These are phyloP conservation scores for Fusarium hainanense DNA, from an alignment of 2,329 filamentous ascomycete genomes.

Conservation along the genomic window DNA sequence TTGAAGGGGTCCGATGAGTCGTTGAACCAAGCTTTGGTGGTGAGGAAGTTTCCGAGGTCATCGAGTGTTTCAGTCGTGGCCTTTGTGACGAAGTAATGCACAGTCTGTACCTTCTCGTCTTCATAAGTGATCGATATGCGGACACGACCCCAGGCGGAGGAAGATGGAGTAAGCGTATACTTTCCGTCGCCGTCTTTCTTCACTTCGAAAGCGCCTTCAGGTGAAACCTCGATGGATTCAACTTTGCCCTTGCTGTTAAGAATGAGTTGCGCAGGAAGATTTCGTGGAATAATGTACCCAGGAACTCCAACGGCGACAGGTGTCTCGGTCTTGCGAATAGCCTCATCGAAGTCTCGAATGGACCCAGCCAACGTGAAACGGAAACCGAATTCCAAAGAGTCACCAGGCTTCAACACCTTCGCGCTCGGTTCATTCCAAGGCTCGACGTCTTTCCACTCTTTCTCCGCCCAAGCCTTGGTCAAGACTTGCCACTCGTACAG, in stretches of 20 bases:
- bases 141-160: slow-evolving; percentile 61
- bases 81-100: slow-evolving; percentile 68
- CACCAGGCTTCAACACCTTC: slow-evolving; percentile 55
- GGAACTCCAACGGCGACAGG: slow-evolving; percentile 65
- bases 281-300: slow-evolving; percentile 64
- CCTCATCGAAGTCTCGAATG: slow-evolving; percentile 60
- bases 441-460: slow-evolving; percentile 61
- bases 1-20: slow-evolving; percentile 64
- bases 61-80: slow-evolving; percentile 55
- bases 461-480: slow-evolving; percentile 64
- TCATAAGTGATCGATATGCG: slow-evolving; percentile 60
- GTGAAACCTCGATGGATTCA: slow-evolving; percentile 53
- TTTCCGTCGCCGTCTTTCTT: slow-evolving; percentile 42
- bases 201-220: slow-evolving; percentile 53
- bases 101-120: slow-evolving; percentile 60
- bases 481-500: slow-evolving; percentile 70
- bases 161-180: slow-evolving; percentile 58
- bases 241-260: slow-evolving; percentile 56
- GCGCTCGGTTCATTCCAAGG: slow-evolving; percentile 68
- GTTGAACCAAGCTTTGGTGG: slow-evolving; percentile 63
- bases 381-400: slow-evolving; percentile 61
- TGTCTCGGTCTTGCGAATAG: slow-evolving; percentile 55
- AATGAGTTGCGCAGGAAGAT: slow-evolving; percentile 58
- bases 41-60: slow-evolving; percentile 64
- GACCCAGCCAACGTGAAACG: slow-evolving; percentile 61